Conservation (phyloP, 1,284 basidiomycete genomes). For the Sanghuangporus weigelae region DNA sequence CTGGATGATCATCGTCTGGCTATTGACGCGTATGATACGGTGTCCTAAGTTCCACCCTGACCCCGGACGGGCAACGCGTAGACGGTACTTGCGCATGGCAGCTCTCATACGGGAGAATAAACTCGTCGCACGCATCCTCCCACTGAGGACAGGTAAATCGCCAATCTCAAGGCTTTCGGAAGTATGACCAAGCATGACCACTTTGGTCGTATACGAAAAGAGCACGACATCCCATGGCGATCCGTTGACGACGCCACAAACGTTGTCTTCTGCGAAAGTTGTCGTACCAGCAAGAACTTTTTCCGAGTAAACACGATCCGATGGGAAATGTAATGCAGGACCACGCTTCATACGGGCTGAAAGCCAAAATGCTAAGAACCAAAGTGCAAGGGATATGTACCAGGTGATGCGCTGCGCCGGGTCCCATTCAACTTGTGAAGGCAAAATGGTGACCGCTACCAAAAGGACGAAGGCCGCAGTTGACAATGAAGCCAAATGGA, state of each 20-base stretch:
- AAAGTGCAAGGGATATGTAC: conserved; percentile 45
- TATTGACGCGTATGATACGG: conserved; percentile 24
- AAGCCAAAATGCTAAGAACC: conserved; percentile 42
- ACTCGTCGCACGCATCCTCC: conserved; percentile 60
- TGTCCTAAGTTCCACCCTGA: conserved; percentile 54
- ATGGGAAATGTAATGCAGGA: conserved; percentile 68
- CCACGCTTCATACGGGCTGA: conserved; percentile 62
- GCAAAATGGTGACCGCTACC: conserved; percentile 49
- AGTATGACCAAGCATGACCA: conserved; percentile 75
- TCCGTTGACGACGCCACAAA: conserved; percentile 46
- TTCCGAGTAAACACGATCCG: conserved; percentile 66
- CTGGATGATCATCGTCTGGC: conserved; percentile 24
- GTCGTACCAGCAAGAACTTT: conserved; percentile 56
- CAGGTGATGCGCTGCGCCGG: conserved; percentile 33
- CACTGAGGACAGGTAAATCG: conserved; percentile 77
- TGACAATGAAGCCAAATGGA: conserved; percentile 61
- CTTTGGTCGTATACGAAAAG: conserved; percentile 81
- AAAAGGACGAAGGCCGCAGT: conserved; percentile 48
- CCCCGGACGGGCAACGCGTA: conserved; percentile 38
- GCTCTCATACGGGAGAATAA: conserved; percentile 48
- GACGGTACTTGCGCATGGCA: conserved; percentile 34
- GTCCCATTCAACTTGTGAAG: conserved; percentile 26
- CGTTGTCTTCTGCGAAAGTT: conserved; percentile 56
- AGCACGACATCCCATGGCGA: conserved; percentile 60
- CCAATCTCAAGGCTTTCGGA: conserved; percentile 75